Evolutionary conservation across 208 protist species (phyloP).

Genomic region (Zelonia costaricensis): DNA sequence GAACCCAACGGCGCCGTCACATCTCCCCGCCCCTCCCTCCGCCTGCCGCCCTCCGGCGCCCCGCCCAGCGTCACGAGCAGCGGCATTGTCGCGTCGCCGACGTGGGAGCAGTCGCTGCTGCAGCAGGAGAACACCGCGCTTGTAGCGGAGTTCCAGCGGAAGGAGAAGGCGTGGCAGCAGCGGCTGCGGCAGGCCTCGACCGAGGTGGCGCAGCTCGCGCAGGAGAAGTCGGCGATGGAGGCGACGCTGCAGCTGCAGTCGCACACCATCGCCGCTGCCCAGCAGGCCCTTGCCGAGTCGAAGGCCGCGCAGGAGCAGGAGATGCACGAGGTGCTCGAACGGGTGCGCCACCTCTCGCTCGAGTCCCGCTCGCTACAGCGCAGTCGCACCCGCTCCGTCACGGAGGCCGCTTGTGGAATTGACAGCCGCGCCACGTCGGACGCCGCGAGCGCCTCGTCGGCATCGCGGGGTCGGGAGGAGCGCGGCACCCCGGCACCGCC

Average conservation of each 20-base stretch:
- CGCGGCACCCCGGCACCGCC: too few relatives aligned
- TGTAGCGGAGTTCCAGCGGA: slow-evolving; percentile 46
- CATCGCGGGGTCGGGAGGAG: too few relatives aligned
- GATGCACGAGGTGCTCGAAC: slow-evolving; percentile 37
- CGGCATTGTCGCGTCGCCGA: background rate
- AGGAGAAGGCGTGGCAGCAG: slow-evolving; percentile 56
- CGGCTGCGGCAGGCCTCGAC: slow-evolving; percentile 29
- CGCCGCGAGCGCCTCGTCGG: too few relatives aligned
- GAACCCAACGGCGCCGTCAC: slow-evolving; percentile 12
- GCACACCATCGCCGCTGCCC: slow-evolving; percentile 42
- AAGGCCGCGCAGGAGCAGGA: slow-evolving; percentile 42
- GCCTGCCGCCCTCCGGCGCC: slow-evolving; percentile 4
- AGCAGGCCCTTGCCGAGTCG: slow-evolving; percentile 38
- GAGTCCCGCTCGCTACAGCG: slow-evolving; percentile 14
- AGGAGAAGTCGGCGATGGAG: slow-evolving; percentile 28
- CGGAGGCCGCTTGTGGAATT: too few relatives aligned
- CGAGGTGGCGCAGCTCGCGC: slow-evolving; percentile 20
- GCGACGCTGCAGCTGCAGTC: slow-evolving; percentile 41
- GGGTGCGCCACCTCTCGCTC: slow-evolving; percentile 27
- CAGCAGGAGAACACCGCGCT: slow-evolving; percentile 49
- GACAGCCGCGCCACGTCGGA: too few relatives aligned
- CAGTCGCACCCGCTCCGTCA: background rate
- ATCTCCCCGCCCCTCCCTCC: slow-evolving; percentile 23
- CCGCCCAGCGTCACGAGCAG: background rate
- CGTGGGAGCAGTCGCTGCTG: slow-evolving; percentile 36